Conservation (phyloP, 2,329 filamentous ascomycete species). For the Fusarium coffeatum region DNA sequence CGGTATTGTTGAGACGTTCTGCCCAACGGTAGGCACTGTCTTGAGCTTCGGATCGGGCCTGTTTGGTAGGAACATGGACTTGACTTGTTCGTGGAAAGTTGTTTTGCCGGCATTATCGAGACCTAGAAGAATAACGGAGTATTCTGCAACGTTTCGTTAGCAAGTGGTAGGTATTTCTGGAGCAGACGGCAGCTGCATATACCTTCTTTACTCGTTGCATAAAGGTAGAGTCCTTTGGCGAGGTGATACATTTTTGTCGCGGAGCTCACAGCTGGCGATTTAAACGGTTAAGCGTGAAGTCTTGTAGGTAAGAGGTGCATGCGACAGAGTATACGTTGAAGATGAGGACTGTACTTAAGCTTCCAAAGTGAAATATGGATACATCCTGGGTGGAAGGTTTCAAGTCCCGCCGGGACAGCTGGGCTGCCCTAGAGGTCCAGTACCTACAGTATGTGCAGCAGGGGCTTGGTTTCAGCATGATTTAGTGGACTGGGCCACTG, state of each 20-base stretch:
- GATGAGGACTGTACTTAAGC: neutral
- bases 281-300: neutral
- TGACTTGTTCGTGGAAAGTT: slow-evolving; percentile 96
- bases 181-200: slow-evolving; percentile 36
- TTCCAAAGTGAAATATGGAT: neutral
- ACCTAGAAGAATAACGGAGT: slow-evolving; percentile 95
- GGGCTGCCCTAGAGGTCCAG: neutral
- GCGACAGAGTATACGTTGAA: slow-evolving; percentile 4
- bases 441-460: neutral
- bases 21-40: slow-evolving; percentile 95
- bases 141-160: slow-evolving; percentile 69
- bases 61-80: slow-evolving; percentile 80
- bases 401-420: neutral
- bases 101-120: slow-evolving; percentile 99
- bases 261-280: neutral
- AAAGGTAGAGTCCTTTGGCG: slow-evolving; percentile 91
- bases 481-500: slow-evolving; percentile 34
- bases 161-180: neutral
- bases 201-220: slow-evolving; percentile 98
- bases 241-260: slow-evolving; percentile 85
- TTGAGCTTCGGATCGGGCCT: slow-evolving; percentile 75
- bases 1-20: slow-evolving; percentile 93
- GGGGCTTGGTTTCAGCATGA: slow-evolving; percentile 6
- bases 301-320: neutral
- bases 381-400: neutral